Base-by-base conservation (phyloP, 768 basidiomycete genomes). In the Mycena amicta region DNA sequence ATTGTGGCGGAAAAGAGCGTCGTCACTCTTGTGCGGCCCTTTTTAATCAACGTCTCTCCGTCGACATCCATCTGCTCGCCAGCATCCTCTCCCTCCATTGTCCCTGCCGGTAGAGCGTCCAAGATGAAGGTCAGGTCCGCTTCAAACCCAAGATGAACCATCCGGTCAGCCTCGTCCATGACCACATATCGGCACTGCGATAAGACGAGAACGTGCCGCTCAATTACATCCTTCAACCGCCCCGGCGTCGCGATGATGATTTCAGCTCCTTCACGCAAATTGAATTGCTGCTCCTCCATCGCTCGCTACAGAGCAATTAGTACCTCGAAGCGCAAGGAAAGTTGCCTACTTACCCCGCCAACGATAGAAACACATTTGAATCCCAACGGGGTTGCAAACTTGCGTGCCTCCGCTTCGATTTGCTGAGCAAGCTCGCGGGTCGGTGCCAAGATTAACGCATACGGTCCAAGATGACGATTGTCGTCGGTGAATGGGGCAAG, bases 121-220 rank as follows among this genome's bases (percentile, higher is more conserved):
- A 99, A 77, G 67, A 99, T 98, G 72, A 93, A 97, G 25, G 90
- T 93, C 46, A 99, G 76, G 71, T 97, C 95, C 16, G 83, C 85
- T 73, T 99, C 97, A 71, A 99, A 99, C 16, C 97, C 97, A 28
- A 98, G 86, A 68, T 95, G 88, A 60, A 99, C 95, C 97, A 99
- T 98, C 52, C 97, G 86, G 72, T 99, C 97, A 16, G 97, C 97
- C 80, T 99, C 97, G 72, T 99, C 97, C 97, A 99, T 97, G 64
- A 99, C 96, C 58, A 99, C 89, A 69, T 99, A 98, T 2, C 93
- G 93, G 73, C 97, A 98, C 73, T 99, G 97, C 5, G 92, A 90
- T 43, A 99, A 83, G 20, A 99, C 97, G 41, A 99, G 81, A 46
- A 98, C 93, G 71, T 91, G 92, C 22, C 95, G 87, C 75, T 99